These are phyloP conservation scores for Aspergillus sp. DNA, from an alignment of 2,329 filamentous ascomycete species.

Conservation along the genomic window DNA sequence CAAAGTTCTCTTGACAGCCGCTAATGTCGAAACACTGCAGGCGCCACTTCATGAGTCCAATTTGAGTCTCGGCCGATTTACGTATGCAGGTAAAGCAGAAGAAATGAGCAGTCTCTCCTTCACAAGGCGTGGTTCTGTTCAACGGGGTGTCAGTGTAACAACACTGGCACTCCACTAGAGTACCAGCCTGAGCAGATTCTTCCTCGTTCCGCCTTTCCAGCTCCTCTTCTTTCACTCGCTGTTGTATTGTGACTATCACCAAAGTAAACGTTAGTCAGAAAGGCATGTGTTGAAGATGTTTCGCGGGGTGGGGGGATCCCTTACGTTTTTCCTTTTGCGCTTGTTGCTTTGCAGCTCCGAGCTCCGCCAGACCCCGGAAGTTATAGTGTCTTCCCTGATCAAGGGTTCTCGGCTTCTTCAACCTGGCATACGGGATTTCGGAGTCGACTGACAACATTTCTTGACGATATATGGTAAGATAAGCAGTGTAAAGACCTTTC, in stretches of 20 bases:
- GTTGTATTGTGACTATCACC: conserved; percentile 11
- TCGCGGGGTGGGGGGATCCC: neutral
- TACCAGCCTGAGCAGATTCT: conserved; percentile 46
- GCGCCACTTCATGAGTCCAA: conserved; percentile 68
- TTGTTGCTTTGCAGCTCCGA: conserved; percentile 27
- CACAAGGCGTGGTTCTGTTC: conserved; percentile 69
- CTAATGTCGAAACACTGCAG: conserved; percentile 70
- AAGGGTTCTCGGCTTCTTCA: conserved; percentile 16
- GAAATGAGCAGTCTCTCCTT: conserved; percentile 58
- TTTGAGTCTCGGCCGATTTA: conserved; percentile 63
- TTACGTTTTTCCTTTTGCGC: conserved; percentile 20
- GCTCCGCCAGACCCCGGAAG: conserved; percentile 19
- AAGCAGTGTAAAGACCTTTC: conserved; percentile 30
- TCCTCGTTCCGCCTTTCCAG: conserved; percentile 37
- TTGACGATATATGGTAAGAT: conserved; percentile 22
- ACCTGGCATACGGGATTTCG: conserved; percentile 18
- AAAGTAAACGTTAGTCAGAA: neutral
- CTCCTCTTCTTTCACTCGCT: conserved; percentile 23
- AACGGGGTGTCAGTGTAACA: conserved; percentile 68
- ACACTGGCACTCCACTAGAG: conserved; percentile 67
- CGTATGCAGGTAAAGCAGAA: conserved; percentile 70
- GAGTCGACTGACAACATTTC: conserved; percentile 17
- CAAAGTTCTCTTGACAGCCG: conserved; percentile 64
- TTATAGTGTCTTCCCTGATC: neutral
- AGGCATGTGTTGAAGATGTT: neutral